Percentiles rank a stretch among this genome's conserved stretches.
Conservation (phyloP, 768 basidiomycete species). For the Amanita pseudoporphyria region DNA sequence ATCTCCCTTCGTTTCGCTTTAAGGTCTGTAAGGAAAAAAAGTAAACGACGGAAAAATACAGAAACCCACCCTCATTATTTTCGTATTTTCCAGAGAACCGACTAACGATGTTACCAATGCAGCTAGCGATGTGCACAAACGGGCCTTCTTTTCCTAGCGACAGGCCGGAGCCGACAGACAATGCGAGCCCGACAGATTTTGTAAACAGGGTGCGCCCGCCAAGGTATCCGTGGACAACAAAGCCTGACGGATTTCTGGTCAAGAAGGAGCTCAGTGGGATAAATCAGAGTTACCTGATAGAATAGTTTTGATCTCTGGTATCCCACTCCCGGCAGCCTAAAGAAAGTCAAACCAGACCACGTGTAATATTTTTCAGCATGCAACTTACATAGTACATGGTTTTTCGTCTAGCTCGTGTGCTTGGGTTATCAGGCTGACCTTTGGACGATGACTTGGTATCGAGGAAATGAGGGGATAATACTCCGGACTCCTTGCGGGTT, state of each 20-base stretch:
- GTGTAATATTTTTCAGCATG: slow-evolving; percentile 8
- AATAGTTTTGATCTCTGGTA: slow-evolving; percentile 95
- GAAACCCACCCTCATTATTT: slow-evolving; percentile 73
- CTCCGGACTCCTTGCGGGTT: slow-evolving; percentile 85
- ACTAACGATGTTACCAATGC: slow-evolving; percentile 89
- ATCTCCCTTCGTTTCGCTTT: slow-evolving; percentile 92
- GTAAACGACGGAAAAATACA: neutral
- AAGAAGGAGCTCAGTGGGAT: neutral
- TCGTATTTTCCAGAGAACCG: slow-evolving; percentile 85
- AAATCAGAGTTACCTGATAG: slow-evolving; percentile 49
- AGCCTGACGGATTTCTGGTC: slow-evolving; percentile 39
- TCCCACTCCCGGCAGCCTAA: slow-evolving; percentile 90
- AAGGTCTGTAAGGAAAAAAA: neutral
- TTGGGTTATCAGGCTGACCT: slow-evolving; percentile 12
- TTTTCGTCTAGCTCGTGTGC: slow-evolving; percentile 40
- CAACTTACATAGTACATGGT: slow-evolving; percentile 73
- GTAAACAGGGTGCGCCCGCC: slow-evolving; percentile 84
- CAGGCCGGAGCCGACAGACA: slow-evolving; percentile 89
- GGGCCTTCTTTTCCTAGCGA: slow-evolving; percentile 65
- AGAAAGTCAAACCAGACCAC: slow-evolving; percentile 4
- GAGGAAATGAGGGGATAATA: slow-evolving; percentile 40
- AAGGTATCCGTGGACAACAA: slow-evolving; percentile 96
- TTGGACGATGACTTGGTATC: slow-evolving; percentile 19
- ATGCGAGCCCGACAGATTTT: slow-evolving; percentile 80
- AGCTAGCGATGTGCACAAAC: slow-evolving; percentile 89